phyloP scores from a whole-genome alignment of 2,329 filamentous ascomycete genomes.

The Verticillium isaacii region DNA sequence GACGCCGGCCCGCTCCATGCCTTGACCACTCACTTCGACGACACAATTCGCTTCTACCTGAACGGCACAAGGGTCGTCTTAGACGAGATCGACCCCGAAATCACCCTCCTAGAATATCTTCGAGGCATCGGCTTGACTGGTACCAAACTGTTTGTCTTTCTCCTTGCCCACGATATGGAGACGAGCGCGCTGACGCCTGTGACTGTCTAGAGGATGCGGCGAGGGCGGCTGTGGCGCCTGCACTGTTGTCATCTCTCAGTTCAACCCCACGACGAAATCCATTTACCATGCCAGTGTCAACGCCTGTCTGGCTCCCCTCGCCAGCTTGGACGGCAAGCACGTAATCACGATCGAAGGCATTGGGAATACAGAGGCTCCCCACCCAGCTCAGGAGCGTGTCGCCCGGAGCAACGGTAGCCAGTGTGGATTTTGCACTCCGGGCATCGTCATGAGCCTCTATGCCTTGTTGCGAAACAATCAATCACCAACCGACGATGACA shows the following conservation, averaged over 20 bases:
- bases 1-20: slow-evolving; percentile 33
- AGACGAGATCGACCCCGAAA: slow-evolving; percentile 83
- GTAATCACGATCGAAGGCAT: slow-evolving; percentile 97
- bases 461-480: slow-evolving; percentile 83
- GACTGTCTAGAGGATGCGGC: slow-evolving; percentile 64
- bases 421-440: slow-evolving; percentile 91
- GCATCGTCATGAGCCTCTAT: slow-evolving; percentile 97
- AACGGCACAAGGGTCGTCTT: slow-evolving; percentile 88
- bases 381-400: slow-evolving; percentile 86
- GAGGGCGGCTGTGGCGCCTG: slow-evolving; percentile 97
- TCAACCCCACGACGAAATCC: slow-evolving; percentile 85
- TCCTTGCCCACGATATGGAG: slow-evolving; percentile 1
- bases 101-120: slow-evolving; percentile 89
- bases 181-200: background rate
- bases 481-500: slow-evolving; percentile 70
- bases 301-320: slow-evolving; percentile 87
- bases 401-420: slow-evolving; percentile 90
- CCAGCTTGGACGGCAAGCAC: slow-evolving; percentile 94
- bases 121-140: slow-evolving; percentile 90
- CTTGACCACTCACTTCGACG: slow-evolving; percentile 74
- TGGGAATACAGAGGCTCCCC: slow-evolving; percentile 78
- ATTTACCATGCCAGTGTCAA: slow-evolving; percentile 98
- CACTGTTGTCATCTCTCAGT: slow-evolving; percentile 90
- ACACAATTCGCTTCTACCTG: slow-evolving; percentile 86
- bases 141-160: slow-evolving; percentile 68